Conservation (phyloP, 345 rosid genomes). For the Eucalyptus cloeziana region DNA sequence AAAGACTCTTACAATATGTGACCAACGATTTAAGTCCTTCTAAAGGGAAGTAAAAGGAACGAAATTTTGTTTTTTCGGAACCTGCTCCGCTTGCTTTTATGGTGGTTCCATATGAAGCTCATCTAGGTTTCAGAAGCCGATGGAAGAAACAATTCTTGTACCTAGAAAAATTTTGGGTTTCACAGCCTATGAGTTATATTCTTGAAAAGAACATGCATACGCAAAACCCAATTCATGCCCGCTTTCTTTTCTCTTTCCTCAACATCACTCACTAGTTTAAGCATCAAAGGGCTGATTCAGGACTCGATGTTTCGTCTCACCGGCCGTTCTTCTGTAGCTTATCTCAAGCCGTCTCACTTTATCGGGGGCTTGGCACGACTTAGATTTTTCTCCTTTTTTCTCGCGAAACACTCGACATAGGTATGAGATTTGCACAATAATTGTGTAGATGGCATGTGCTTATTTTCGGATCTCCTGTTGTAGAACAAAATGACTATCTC, state of each 20-base stretch:
- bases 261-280: background rate
- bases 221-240: background rate
- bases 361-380: background rate
- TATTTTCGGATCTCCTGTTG: background rate
- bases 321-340: background rate
- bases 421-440: background rate
- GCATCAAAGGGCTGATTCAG: background rate
- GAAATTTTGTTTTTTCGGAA: background rate
- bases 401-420: background rate
- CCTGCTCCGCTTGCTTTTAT: background rate
- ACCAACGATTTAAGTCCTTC: background rate
- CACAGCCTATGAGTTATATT: background rate
- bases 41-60: background rate
- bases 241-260: background rate
- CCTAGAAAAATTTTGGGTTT: background rate
- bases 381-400: background rate
- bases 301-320: background rate
- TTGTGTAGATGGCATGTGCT: background rate
- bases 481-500: background rate
- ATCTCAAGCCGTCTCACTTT: background rate
- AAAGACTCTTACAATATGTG: background rate
- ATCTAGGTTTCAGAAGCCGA: background rate
- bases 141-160: background rate
- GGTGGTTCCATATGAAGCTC: background rate
- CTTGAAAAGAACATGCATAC: background rate